Conservation (phyloP, 192 early-diverging fungal genomes). For the Coemansia sp. region DNA sequence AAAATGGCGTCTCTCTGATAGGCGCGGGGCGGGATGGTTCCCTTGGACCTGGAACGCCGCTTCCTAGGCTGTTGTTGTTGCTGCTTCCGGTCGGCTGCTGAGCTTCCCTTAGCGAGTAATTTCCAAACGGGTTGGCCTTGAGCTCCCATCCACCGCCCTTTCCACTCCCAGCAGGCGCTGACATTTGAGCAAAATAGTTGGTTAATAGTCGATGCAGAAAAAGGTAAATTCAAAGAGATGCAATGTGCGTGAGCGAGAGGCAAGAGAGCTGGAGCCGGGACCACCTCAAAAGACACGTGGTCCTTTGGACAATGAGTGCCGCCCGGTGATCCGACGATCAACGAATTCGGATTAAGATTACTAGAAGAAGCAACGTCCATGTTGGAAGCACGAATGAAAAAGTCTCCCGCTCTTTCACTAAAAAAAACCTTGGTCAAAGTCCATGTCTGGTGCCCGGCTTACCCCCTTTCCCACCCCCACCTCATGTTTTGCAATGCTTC, state of each 20-base stretch:
- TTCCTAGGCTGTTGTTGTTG: background rate
- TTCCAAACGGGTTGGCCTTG: slow-evolving; percentile 46
- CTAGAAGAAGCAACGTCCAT: no score
- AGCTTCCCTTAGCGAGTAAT: slow-evolving; percentile 51
- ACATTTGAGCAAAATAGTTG: background rate
- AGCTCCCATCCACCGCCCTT: slow-evolving; percentile 11
- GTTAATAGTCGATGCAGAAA: background rate
- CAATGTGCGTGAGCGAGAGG: background rate
- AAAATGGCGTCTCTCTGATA: slow-evolving; percentile 29
- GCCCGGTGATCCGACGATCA: background rate
- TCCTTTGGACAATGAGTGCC: background rate
- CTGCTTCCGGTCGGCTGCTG: slow-evolving; percentile 19
- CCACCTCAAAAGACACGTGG: background rate
- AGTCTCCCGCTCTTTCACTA: no score
- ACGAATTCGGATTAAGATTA: no score
- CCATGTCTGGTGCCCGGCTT: no score
- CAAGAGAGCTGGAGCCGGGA: background rate
- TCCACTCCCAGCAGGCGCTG: background rate
- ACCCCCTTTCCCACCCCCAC: no score
- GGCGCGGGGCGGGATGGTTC: background rate
- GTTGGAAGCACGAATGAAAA: no score
- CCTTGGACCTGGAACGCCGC: background rate
- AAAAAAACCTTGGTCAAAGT: no score
- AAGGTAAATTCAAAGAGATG: background rate
- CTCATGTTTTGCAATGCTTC: no score